A percentile compares a stretch with the other conserved stretches of the same genome.
Conservation (phyloP, 2,329 filamentous ascomycete genomes). For the Didymella pomorum region DNA sequence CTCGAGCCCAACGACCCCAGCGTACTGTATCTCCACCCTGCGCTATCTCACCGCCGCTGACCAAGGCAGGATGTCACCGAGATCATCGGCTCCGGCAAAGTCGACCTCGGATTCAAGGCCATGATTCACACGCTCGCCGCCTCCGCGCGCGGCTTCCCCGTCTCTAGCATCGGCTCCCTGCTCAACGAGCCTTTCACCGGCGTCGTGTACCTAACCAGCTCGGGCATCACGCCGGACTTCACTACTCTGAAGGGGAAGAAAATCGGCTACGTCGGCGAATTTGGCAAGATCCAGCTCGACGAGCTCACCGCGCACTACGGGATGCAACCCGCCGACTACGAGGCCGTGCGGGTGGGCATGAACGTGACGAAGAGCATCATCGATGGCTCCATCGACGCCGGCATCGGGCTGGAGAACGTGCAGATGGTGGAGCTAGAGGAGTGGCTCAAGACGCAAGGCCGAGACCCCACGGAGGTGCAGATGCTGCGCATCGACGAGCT, state of each 20-base stretch:
- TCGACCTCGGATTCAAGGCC: slow-evolving; percentile 81
- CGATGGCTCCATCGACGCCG: slow-evolving; percentile 74
- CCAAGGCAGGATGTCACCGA: slow-evolving; percentile 73
- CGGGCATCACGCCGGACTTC: slow-evolving; percentile 78
- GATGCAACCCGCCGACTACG: slow-evolving; percentile 76
- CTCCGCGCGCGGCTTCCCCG: slow-evolving; percentile 77
- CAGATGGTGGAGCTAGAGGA: slow-evolving; percentile 85
- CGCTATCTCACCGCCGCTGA: slow-evolving; percentile 28
- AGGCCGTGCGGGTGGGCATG: slow-evolving; percentile 80
- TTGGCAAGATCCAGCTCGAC: slow-evolving; percentile 83
- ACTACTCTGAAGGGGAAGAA: slow-evolving; percentile 76
- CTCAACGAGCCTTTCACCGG: slow-evolving; percentile 83
- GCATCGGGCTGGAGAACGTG: slow-evolving; percentile 80
- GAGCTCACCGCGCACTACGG: slow-evolving; percentile 81
- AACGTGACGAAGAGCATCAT: slow-evolving; percentile 81
- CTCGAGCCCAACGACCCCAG: slow-evolving; percentile 82
- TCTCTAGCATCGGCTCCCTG: slow-evolving; percentile 75
- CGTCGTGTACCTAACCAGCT: slow-evolving; percentile 77
- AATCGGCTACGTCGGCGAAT: slow-evolving; percentile 82
- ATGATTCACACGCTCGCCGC: slow-evolving; percentile 85
- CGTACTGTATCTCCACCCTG: slow-evolving; percentile 45
- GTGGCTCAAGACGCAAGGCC: slow-evolving; percentile 71
- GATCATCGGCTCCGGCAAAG: slow-evolving; percentile 78
- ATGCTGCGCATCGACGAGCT: slow-evolving; percentile 85
- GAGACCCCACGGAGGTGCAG: slow-evolving; percentile 72